phyloP scores from a whole-genome alignment of 2,329 filamentous ascomycete species.

The Graphilbum sp. region DNA sequence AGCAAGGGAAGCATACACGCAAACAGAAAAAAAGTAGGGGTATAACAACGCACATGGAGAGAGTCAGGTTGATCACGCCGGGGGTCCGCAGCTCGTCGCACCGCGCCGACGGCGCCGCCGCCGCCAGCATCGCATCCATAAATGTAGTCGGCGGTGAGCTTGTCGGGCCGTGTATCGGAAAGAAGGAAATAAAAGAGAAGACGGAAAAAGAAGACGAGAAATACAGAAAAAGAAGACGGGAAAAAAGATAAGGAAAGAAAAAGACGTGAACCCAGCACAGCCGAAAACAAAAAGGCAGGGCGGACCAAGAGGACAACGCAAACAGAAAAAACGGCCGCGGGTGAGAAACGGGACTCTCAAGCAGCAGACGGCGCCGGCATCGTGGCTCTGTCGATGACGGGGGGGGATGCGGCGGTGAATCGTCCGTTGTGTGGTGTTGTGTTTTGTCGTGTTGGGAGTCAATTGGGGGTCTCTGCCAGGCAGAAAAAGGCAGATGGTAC shows the following conservation, averaged over 20 bases:
- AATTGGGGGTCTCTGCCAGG: too few relatives aligned
- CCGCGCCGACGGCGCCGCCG: conserved; percentile 14
- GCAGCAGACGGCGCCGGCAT: too few relatives aligned
- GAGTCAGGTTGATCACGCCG: conserved; percentile 35
- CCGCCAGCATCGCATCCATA: conserved; percentile 18
- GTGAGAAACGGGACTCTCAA: neutral
- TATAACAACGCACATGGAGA: conserved; percentile 31
- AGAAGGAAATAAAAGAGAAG: neutral
- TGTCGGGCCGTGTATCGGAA: too few relatives aligned
- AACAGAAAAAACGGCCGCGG: neutral
- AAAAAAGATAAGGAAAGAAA: neutral
- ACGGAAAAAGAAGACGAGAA: neutral
- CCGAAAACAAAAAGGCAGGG: too few relatives aligned
- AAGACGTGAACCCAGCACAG: neutral
- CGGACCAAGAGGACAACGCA: too few relatives aligned
- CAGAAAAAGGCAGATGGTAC: too few relatives aligned
- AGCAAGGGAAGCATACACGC: neutral
- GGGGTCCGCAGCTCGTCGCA: conserved; percentile 37
- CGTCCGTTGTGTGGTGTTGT: too few relatives aligned
- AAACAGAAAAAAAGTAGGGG: neutral
- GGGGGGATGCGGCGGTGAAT: too few relatives aligned
- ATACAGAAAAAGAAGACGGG: neutral
- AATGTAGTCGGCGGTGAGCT: neutral
- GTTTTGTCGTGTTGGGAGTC: too few relatives aligned
- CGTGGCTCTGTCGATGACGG: too few relatives aligned